Base-by-base conservation (phyloP, 2,329 filamentous ascomycete genomes). In the Coniochaeta sp. region DNA sequence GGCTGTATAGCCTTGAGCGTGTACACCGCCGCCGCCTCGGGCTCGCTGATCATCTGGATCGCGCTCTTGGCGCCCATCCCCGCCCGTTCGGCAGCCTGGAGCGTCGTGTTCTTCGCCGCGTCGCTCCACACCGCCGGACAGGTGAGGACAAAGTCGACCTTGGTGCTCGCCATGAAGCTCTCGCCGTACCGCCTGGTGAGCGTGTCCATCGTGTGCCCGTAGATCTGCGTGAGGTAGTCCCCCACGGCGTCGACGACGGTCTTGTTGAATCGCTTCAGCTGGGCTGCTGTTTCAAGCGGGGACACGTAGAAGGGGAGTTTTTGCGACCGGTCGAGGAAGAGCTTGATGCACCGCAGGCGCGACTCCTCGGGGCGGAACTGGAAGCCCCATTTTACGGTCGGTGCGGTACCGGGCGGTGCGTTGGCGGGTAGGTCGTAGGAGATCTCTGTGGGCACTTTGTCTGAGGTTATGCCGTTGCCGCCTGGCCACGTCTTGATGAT, bases 401-500 rank as follows among this genome's bases (percentile, higher is more conserved):
- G 75, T 7, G 71, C 65, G 1, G 71, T 63, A n/a, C 65, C 73
- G 2, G 64, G 57, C 3, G 67, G 56, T 4, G 71, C 61, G 18
- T 66, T 58, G 45, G 26, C 22, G 6, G 45, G 45, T 28, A 71
- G 66, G 53, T 78, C 75, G 59, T 83, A 83, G 57, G 86, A 85
- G 51, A 91, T 85, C 66, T 91, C 87, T 13, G 87, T 90, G 1
- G 88, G 87, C 2, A 91, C 87, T 73, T 92, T 92, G 72, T 92
- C 87, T 31, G 86, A 90, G n/a, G 88, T 91, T 69, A 91, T 89
- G 60, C 87, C 87, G 63, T 91, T 91, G 26, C 86, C 86, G 24
- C 88, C 88, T 0, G 88, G 87, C 88, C 88, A 92, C 12, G 81
- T 86, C 71, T 90, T 91, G 72, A 91, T 90, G 61, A 91, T 89